Conservation (phyloP, 2,329 filamentous ascomycete genomes). For the Aciculosporium take region DNA sequence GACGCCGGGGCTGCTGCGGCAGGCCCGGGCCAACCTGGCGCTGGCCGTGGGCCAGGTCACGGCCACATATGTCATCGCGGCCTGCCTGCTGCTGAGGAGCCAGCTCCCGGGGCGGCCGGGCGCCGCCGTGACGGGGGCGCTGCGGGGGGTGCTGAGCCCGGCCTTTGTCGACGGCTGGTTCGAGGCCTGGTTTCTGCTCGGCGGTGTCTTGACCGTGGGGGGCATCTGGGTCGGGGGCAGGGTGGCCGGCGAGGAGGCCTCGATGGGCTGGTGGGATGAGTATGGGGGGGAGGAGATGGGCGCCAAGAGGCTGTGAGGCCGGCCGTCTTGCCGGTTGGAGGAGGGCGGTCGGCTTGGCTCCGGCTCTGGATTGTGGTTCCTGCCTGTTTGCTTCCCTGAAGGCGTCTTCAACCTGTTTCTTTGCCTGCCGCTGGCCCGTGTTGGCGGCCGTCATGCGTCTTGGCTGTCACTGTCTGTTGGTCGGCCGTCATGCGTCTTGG, state of each 20-base stretch:
- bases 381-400: no score
- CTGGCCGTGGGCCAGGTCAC: constrained; percentile 67
- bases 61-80: constrained; percentile 74
- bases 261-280: constrained; percentile 46
- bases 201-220: constrained; percentile 49
- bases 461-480: no score
- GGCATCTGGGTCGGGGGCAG: constrained; percentile 61
- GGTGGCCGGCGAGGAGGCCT: constrained; percentile 39
- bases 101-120: constrained; percentile 68
- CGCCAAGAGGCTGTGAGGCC: constrained; percentile 43
- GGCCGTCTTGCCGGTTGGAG: no score
- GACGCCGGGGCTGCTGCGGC: constrained; percentile 55
- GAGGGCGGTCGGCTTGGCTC: no score
- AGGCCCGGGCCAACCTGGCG: constrained; percentile 64
- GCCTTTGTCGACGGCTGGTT: constrained; percentile 61
- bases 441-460: no score
- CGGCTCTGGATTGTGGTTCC: no score
- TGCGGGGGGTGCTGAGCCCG: constrained; percentile 57
- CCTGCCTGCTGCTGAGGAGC: constrained; percentile 60
- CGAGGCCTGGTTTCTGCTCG: constrained; percentile 68
- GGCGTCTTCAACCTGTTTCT: no score
- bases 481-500: no score
- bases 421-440: no score
- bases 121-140: constrained; percentile 59
- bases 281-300: constrained; percentile 55